Evolutionary conservation across 495 filamentous ascomycete genomes (phyloP), one percentile per base, ranked within the genome.

Genomic region (Cudoniella acicularis): DNA sequence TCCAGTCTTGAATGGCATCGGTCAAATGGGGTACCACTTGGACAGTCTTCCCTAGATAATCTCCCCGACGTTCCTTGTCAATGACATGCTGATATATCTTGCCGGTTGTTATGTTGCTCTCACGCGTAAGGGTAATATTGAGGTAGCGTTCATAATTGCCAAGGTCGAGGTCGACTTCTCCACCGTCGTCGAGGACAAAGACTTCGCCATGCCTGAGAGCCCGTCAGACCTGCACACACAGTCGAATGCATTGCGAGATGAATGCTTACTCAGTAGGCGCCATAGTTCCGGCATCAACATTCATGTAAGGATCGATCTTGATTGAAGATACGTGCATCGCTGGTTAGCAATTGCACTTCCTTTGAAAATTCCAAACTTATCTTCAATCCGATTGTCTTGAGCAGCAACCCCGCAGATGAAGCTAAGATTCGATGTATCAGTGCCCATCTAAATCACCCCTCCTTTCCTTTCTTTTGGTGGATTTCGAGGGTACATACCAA

Each of bases 101-200:
- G 60, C 94, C 94, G 10, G 92, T 96, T 21, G 92, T 97, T 73
- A 97, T 94, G 69, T 96, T 96, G 75, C 90, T 88, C 57, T 94
- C 89, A 18, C 83, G 75, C 4, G 80, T 87, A 23, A 96, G 80
- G 10, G 85, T 87, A 49, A 61, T 68, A 60, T 84, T 80, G 47
- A 90, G 80, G 64, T 89, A 90, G 20, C 91, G 80, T 73, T 98
- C 93, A 72, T 98, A 98, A 76, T 98, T 97, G 43, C 94, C 94
- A 18, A 98, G 82, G 71, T 98, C 94, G 10, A 98, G 82, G 72
- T 98, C 94, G 51, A 85, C 83, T 74, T 96, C 91, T 54, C 87
- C 89, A 49, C 88, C 87, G 65, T 91, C 88, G 68, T 87, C 79
- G 40, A 92, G 53, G 85, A 79, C 74, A 52, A 76, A 76, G 56